Evolutionary conservation across 1,284 basidiomycete genomes (phyloP), one percentile per base, ranked within the genome.

Genomic region (Fomitiporia mediterranea): DNA sequence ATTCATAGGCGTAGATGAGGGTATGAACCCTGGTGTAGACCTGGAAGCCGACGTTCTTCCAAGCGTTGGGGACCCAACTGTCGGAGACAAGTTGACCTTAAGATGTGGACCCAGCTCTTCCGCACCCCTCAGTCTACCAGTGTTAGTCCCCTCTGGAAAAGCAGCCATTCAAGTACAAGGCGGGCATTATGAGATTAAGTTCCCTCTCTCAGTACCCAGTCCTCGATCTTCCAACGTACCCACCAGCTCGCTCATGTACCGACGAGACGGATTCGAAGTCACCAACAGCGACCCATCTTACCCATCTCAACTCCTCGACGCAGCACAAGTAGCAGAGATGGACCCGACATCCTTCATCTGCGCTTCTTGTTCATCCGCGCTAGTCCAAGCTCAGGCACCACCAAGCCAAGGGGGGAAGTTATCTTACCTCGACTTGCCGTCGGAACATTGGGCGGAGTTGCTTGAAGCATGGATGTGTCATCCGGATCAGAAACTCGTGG

Each of bases 381-480:
- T 89, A 19, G 75, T 89, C 15, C 78, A 84, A 30, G 70, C 76
- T 3, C 47, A 51, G 13, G 17, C 35, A n/a, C 48, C 44, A 4
- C 17, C n/a, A 9, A 30, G 27, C 17, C 35, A 6, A 0, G 69
- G 77, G 6, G 73, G 71, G 42, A 68, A 81, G 15, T 62, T 61
- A 7, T 69, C 66, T 28, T 97, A 91, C 69, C 81, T 84, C 50
- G 94, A 97, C 64, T 74, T 99, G 5, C 95, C 95, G 0, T 94
- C 91, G 1, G 93, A 97, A 66, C 86, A 97, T 65, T 99, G 95
- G 95, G 89, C 94, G 57, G 95, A 99, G 69, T 83, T 98, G 38
- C 83, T 98, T 21, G 95, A 98, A 59, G 89, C 93, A 2, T 98
- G 95, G 95, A 95, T 99, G 91, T 98, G 95, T 66, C 96, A 98